Evolutionary conservation across 495 filamentous ascomycete genomes (phyloP).

Genomic region (Eremomyces bilateralis): DNA sequence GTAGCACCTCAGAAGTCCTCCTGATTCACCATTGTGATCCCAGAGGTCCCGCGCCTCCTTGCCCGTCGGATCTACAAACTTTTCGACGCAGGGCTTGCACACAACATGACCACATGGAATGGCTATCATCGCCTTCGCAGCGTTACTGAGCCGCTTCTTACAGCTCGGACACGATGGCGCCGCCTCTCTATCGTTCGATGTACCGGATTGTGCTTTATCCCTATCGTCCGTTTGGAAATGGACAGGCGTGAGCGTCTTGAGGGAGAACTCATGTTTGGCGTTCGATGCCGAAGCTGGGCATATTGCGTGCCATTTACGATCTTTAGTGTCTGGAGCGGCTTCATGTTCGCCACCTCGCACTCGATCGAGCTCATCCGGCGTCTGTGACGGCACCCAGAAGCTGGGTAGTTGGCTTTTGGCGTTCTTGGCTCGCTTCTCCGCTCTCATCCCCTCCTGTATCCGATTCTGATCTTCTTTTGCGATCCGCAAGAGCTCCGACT

Average conservation of each 20-base stretch:
- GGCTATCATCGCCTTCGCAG: constrained; percentile 63
- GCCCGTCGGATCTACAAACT: constrained; percentile 50
- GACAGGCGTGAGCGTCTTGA: constrained; percentile 62
- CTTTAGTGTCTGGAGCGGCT: constrained; percentile 30
- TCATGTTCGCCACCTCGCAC: constrained; percentile 24
- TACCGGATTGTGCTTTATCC: constrained; percentile 26
- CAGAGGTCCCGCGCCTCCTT: constrained; percentile 37
- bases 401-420: constrained; percentile 59
- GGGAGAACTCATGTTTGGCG: constrained; percentile 53
- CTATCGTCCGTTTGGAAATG: constrained; percentile 54
- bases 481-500: constrained; percentile 52
- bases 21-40: constrained; percentile 25
- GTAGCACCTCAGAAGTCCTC: constrained; percentile 44
- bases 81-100: constrained; percentile 68
- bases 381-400: constrained; percentile 85
- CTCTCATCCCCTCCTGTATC: constrained; percentile 42
- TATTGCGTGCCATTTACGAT: constrained; percentile 46
- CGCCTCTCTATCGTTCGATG: too few species aligned
- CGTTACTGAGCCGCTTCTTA: constrained; percentile 64
- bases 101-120: constrained; percentile 90
- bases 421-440: constrained; percentile 45
- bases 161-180: constrained; percentile 69
- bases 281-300: constrained; percentile 45
- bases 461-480: constrained; percentile 46
- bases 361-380: too few species aligned